These are phyloP conservation scores for Mucor piriformis DNA, from an alignment of 371 early-diverging fungal species.

Conservation along the genomic window DNA sequence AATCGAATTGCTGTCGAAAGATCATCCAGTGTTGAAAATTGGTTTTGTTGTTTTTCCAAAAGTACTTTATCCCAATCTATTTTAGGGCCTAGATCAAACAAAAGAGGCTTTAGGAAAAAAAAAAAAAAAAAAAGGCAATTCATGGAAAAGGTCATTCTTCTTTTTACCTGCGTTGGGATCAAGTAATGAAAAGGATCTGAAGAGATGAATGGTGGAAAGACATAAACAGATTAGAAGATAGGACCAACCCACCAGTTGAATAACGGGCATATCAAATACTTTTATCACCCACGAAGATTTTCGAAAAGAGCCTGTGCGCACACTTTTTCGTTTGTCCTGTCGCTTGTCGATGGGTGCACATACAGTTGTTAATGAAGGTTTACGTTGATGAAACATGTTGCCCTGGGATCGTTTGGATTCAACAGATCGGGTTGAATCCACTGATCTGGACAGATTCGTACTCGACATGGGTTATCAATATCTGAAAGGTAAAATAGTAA, in stretches of 20 bases:
- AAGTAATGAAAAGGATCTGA: constrained; percentile 13
- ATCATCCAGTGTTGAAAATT: constrained; percentile 20
- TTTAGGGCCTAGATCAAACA: no score
- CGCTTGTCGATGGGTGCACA: constrained; percentile 30
- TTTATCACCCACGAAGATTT: constrained; percentile 9
- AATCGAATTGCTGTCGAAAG: constrained; percentile 25
- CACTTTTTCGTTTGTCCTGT: neutral
- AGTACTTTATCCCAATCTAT: constrained; percentile 16
- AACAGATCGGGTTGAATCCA: neutral
- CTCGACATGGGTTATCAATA: no score
- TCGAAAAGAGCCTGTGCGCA: neutral
- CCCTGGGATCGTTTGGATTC: neutral
- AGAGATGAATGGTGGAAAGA: constrained; percentile 36
- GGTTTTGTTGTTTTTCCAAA: constrained; percentile 4
- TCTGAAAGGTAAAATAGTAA: neutral
- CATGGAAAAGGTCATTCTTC: no score
- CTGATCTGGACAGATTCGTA: neutral
- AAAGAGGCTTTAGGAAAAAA: no score
- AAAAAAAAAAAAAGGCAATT: no score
- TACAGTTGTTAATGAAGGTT: constrained; percentile 34
- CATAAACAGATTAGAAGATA: constrained; percentile 32
- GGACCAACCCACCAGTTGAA: constrained; percentile 28
- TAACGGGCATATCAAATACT: constrained; percentile 16
- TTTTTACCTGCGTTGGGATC: constrained; percentile 7
- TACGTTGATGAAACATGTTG: constrained; percentile 37